Evolutionary conservation across 106 monocot species (phyloP).

Genomic region (Xerophyta viscosa): DNA sequence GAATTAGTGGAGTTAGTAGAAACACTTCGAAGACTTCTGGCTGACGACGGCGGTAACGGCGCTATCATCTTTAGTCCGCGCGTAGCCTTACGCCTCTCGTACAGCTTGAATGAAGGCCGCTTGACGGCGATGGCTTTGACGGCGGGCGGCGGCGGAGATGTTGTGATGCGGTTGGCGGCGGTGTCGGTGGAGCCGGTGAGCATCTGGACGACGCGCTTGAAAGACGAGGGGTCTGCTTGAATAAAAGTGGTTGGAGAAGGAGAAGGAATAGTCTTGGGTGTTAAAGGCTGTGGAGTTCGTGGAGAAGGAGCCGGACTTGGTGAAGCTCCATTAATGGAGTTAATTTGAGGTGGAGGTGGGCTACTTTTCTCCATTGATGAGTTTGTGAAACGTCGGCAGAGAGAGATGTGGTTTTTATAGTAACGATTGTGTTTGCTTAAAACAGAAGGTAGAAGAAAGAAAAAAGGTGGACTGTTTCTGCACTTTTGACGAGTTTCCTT

Average conservation of each 20-base stretch:
- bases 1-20: too few species aligned
- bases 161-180: not conserved
- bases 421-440: too few species aligned
- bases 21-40: too few species aligned
- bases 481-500: too few species aligned
- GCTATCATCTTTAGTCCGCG: conserved; percentile 23
- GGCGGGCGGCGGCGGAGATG: not conserved
- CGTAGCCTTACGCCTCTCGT: conserved; percentile 31
- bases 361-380: not conserved
- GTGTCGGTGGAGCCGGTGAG: conserved; percentile 22
- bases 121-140: conserved; percentile 12
- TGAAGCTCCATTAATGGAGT: not conserved
- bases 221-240: conserved; percentile 21
- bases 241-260: conserved; percentile 20
- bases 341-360: not conserved
- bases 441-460: too few species aligned
- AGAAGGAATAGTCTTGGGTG: not conserved
- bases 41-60: too few species aligned
- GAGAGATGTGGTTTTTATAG: too few species aligned
- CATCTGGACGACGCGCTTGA: conserved; percentile 33
- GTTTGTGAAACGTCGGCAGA: too few species aligned
- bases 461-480: too few species aligned
- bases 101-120: conserved; percentile 42
- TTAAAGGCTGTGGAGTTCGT: not conserved
- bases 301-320: not conserved